Base-by-base conservation (phyloP, 768 basidiomycete genomes). In the Hericium alpestre region DNA sequence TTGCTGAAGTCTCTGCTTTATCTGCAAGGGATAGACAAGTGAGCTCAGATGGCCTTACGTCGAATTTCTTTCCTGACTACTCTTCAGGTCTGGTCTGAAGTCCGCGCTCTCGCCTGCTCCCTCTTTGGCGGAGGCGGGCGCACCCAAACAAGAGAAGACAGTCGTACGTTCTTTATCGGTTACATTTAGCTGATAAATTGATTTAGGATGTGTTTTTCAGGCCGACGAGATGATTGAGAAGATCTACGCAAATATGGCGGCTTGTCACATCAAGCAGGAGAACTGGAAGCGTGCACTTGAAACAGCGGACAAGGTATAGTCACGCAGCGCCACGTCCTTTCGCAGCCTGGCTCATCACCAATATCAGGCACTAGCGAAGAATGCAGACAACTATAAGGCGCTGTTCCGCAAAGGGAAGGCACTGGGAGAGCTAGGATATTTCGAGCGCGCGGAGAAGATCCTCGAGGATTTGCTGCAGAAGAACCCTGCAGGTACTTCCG, bases 201-300 rank as follows among this genome's bases (percentile, higher is more conserved):
- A n/a, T 32, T 32, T 9, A 32, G 4, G 8, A 32, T 9, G 4
- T 16, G 6, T n/a, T 27, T 16, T 3, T 46, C 51, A 92, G 90
- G 76, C 82, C 18, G 90, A 92, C 66, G 73, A 82, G 10, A 75
- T 90, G 40, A 68, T 89, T 18, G 88, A 88, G 70, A 92, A 87
- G 72, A 81, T 91, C 49, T 88, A 92, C 60, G 80, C 87, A 3
- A 93, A 93, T 56, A 87, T 89, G 86, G 81, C 84, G 2, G 88
- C 87, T 5, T 90, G 88, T 62, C 87, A 92, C 66, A 71, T 92
- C 65, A 90, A 89, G 70, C 81, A 81, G 52, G 74, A 75, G 50
- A 93, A 90, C 65, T 93, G 86, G 86, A 80, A 82, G 64, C 81
- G 90, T 13, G 86, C 84, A 0, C 67, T 80, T 53, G 87, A 92